phyloP scores from a whole-genome alignment of 345 rosid genomes.

The Orychophragmus violaceus region DNA sequence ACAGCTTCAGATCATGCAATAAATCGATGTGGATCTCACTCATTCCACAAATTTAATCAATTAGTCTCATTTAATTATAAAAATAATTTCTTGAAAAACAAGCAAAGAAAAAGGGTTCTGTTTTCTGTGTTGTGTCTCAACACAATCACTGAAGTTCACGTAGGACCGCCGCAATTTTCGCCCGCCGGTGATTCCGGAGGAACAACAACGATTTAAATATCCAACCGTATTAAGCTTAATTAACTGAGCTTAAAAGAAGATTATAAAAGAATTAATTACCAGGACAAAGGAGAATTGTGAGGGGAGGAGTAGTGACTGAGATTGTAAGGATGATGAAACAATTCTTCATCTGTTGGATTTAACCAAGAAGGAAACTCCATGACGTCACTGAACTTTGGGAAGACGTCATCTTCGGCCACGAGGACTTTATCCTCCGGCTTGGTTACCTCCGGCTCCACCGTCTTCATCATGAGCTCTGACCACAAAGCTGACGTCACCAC shows the following conservation, averaged over 20 bases:
- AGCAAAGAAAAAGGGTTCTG: neutral
- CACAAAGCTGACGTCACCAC: conserved; percentile 37
- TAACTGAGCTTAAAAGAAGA: neutral
- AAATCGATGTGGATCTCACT: conserved; percentile 28
- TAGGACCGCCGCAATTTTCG: conserved; percentile 20
- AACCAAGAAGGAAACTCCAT: conserved; percentile 89
- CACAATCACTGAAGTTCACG: conserved; percentile 9
- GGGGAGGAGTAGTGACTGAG: conserved; percentile 45
- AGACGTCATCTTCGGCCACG: conserved; percentile 41
- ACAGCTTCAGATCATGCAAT: conserved; percentile 31
- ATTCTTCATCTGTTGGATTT: conserved; percentile 55
- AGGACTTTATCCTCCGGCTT: conserved; percentile 53
- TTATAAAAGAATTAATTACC: conserved; percentile 38
- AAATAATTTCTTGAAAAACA: no score
- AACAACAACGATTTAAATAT: neutral
- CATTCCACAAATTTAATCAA: conserved; percentile 19
- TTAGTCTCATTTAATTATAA: neutral
- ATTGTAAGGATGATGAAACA: conserved; percentile 55
- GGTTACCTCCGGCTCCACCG: conserved; percentile 6
- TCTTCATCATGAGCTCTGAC: conserved; percentile 27
- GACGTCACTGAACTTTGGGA: conserved; percentile 58
- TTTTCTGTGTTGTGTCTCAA: neutral
- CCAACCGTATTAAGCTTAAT: neutral
- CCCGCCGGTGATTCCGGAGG: conserved; percentile 6
- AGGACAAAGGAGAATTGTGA: conserved; percentile 65